Evolutionary conservation across 306 rosid species (phyloP).

Genomic region (Boehmeria nivea): DNA sequence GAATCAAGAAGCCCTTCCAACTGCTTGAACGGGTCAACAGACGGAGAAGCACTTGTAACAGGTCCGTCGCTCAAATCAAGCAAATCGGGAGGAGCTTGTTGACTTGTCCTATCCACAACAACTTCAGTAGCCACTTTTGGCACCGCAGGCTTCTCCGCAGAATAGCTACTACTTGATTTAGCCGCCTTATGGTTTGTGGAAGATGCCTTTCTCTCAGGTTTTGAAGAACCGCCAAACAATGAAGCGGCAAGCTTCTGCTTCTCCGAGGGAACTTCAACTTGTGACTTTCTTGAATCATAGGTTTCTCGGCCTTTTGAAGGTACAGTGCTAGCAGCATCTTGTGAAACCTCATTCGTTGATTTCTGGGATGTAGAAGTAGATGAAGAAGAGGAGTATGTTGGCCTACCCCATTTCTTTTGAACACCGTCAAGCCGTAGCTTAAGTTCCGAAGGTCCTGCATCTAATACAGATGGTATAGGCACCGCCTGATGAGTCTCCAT

Average conservation of each 20-base stretch:
- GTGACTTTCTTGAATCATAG: constrained; percentile 49
- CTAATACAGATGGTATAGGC: constrained; percentile 42
- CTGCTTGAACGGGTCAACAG: constrained; percentile 64
- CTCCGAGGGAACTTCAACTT: constrained; percentile 56
- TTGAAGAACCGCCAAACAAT: constrained; percentile 69
- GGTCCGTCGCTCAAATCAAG: constrained; percentile 65
- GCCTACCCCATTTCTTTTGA: constrained; percentile 81
- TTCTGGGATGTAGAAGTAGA: constrained; percentile 49
- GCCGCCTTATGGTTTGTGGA: constrained; percentile 48
- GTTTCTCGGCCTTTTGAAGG: constrained; percentile 43
- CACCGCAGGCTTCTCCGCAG: constrained; percentile 37
- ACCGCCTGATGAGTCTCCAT: constrained; percentile 50
- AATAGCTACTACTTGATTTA: constrained; percentile 33
- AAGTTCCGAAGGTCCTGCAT: constrained; percentile 50
- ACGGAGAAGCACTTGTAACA: constrained; percentile 30
- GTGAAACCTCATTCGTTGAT: constrained; percentile 46
- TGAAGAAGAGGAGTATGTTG: constrained; percentile 46
- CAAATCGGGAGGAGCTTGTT: constrained; percentile 67
- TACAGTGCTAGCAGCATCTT: constrained; percentile 35
- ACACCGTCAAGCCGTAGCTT: constrained; percentile 84
- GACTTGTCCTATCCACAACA: constrained; percentile 35
- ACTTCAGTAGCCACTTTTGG: constrained; percentile 38
- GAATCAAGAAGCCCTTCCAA: constrained; percentile 75
- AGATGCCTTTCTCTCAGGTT: constrained; percentile 45
- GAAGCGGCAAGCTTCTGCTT: constrained; percentile 93